phyloP scores from a whole-genome alignment of 2,329 filamentous ascomycete genomes.

The Sporothrix sp. region DNA sequence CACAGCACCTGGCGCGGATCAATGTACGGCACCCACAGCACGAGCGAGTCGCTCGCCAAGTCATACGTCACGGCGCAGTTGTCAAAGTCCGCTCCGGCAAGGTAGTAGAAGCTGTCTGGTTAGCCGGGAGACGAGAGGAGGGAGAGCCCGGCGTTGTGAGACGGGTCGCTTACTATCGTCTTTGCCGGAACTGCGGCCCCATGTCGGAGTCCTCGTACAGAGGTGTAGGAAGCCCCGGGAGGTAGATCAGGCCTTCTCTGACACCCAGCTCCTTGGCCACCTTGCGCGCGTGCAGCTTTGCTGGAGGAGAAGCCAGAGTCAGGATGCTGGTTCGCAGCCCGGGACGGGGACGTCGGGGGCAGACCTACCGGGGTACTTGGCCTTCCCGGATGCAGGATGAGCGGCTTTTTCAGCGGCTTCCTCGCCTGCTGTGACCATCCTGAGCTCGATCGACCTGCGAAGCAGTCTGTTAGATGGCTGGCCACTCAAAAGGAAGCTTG shows the following conservation, averaged over 20 bases:
- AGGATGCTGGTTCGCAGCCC: too few relatives aligned
- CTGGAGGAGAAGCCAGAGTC: constrained; percentile 24
- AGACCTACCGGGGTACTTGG: constrained; percentile 29
- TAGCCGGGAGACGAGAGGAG: not conserved
- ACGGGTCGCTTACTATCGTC: constrained; percentile 41
- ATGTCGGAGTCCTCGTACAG: constrained; percentile 52
- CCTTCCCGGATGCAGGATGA: not conserved
- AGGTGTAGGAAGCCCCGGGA: constrained; percentile 41
- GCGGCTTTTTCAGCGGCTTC: not conserved
- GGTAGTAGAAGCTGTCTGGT: constrained; percentile 45
- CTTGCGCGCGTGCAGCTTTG: constrained; percentile 48
- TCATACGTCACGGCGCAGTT: constrained; percentile 50
- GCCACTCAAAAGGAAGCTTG: too few relatives aligned
- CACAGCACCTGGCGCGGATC: constrained; percentile 53
- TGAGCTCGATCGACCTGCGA: constrained; percentile 32
- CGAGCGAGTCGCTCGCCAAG: constrained; percentile 49
- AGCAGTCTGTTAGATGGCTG: not conserved
- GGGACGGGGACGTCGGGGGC: not conserved
- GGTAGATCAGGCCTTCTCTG: constrained; percentile 43
- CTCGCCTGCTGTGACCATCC: constrained; percentile 12
- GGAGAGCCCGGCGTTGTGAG: not conserved
- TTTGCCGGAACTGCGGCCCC: constrained; percentile 45
- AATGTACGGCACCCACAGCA: constrained; percentile 63
- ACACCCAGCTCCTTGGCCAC: constrained; percentile 42
- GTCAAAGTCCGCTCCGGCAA: constrained; percentile 44